Base-by-base conservation (phyloP, 2,329 filamentous ascomycete species). In the Fusarium bactridioides region DNA sequence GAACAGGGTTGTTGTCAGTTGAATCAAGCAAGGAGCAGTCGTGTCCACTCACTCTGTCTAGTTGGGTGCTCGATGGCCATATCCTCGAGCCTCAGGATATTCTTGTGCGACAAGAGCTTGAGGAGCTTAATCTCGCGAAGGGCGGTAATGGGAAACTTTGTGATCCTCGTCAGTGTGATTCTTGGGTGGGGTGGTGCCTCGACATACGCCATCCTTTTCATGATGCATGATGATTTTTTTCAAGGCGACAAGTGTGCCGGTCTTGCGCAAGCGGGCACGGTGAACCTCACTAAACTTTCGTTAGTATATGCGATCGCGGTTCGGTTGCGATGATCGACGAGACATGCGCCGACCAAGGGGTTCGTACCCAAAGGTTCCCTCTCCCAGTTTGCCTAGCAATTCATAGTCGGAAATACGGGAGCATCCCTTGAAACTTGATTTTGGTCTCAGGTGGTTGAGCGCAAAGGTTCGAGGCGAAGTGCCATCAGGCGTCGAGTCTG, bases 161-260 rank as follows among this genome's bases (percentile, higher is more conserved):
- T 60, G 21, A n/a, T 31, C 44, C 19, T 33, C 40, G 64, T 61
- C 44, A 77, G 73, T 62, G 37, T 60, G 27, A 33, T 47, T 45
- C 29, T 51, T 58, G 33, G 31, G 45, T 7, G 48, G 62, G 53
- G 61, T 47, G 50, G 56, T 59, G 48, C 35, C 29, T 43, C 44
- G 33, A 83, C 90, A 77, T 83, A 93, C 91, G 55, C 96, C 96
- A 82, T 99, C 96, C 81, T 98, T 98, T 85, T 99, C 96, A 81
- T 98, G 97, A 81, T 98, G 96, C 93, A 98, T 98, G 74, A 99
- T 90, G 74, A 99, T 99, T 87, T 98, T 98, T 86, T 99, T 99
- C 78, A 99, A 83, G 8, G 96, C 96, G 68, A 97, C 93, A 50
- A 95, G 82, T 29, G 89, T 87, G 60, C 93, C 92, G 3, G 90